A percentile compares a stretch with the other conserved stretches of the same genome.
phyloP scores from a whole-genome alignment of 2,329 filamentous ascomycete species.

The Aspergillus ustus region DNA sequence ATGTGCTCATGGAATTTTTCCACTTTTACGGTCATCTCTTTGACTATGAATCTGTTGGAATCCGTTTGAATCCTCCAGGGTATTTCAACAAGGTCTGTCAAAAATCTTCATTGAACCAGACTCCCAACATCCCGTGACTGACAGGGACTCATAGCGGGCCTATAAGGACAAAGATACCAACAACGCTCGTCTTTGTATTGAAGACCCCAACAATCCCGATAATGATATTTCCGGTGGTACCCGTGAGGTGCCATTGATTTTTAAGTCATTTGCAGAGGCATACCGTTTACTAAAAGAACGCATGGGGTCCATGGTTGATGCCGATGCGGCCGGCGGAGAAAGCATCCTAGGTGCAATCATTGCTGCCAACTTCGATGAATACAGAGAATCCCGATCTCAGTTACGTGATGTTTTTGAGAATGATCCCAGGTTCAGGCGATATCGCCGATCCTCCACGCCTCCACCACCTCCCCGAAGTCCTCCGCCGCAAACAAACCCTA shows the following conservation, averaged over 20 bases:
- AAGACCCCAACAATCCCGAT: slow-evolving; percentile 81
- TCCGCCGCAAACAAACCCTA: slow-evolving; percentile 23
- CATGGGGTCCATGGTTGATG: slow-evolving; percentile 50
- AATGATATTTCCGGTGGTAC: slow-evolving; percentile 95
- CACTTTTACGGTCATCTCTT: slow-evolving; percentile 87
- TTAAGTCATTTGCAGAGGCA: slow-evolving; percentile 71
- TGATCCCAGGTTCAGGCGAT: slow-evolving; percentile 39
- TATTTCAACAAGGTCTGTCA: slow-evolving; percentile 73
- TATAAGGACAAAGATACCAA: slow-evolving; percentile 59
- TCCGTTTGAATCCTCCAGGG: slow-evolving; percentile 74
- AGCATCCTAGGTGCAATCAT: slow-evolving; percentile 75
- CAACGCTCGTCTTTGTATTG: slow-evolving; percentile 75
- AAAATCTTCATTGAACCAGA: neutral
- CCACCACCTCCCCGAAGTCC: slow-evolving; percentile 31
- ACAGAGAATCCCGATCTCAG: slow-evolving; percentile 69
- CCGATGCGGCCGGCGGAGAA: slow-evolving; percentile 21
- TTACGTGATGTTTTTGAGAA: slow-evolving; percentile 59
- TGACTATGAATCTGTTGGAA: slow-evolving; percentile 70
- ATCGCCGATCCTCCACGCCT: slow-evolving; percentile 31
- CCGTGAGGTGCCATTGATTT: slow-evolving; percentile 68
- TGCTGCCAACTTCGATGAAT: slow-evolving; percentile 78
- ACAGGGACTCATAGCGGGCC: slow-evolving; percentile 23
- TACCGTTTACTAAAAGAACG: slow-evolving; percentile 61
- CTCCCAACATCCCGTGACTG: slow-evolving; percentile 10
- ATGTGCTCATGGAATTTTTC: slow-evolving; percentile 84